Percentiles rank a stretch among this genome's conserved stretches.
These are phyloP conservation scores for Ananas comosus DNA, from an alignment of 176 grass and related monocot species.

Conservation along the genomic window DNA sequence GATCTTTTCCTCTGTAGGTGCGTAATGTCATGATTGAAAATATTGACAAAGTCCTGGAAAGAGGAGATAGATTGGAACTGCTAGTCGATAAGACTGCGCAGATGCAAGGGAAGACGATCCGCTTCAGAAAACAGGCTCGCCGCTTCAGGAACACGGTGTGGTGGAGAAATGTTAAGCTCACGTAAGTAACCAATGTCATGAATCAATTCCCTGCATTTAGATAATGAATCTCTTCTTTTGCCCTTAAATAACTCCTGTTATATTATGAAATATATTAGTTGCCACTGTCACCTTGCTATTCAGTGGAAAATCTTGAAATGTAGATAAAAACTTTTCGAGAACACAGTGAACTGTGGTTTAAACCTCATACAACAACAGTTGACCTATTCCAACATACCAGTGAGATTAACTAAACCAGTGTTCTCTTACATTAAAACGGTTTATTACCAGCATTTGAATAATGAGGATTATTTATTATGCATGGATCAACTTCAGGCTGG, in stretches of 20 bases:
- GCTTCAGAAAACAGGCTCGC: constrained; percentile 87
- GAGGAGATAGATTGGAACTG: constrained; percentile 82
- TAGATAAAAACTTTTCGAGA: no score
- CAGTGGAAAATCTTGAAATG: no score
- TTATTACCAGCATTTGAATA: no score
- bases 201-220: constrained; percentile 11
- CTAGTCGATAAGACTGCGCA: constrained; percentile 84
- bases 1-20: constrained; percentile 38
- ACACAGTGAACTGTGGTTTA: no score
- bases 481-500: no score
- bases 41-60: constrained; percentile 97
- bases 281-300: no score
- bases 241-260: not conserved
- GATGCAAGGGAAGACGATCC: constrained; percentile 92
- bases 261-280: no score
- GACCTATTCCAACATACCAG: no score
- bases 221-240: not conserved
- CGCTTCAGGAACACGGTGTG: constrained; percentile 70
- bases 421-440: no score
- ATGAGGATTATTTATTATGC: no score
- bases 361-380: no score
- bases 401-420: no score
- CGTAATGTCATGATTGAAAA: constrained; percentile 97
- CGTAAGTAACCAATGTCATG: constrained; percentile 35
- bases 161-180: constrained; percentile 92